Evolutionary conservation across 306 rosid species (phyloP).

Genomic region (Medicago arabica): DNA sequence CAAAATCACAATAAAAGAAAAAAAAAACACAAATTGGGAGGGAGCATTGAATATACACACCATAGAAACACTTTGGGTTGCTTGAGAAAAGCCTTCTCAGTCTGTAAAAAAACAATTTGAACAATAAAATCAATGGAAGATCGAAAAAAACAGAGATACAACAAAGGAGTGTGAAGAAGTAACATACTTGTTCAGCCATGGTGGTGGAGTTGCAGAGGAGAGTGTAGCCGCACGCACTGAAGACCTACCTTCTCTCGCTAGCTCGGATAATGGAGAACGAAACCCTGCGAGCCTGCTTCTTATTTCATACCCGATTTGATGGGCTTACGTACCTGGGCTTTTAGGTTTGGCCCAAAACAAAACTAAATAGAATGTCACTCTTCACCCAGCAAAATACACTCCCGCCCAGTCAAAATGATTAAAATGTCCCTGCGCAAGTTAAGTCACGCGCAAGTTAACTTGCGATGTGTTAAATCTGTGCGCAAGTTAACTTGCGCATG

Average conservation of each 20-base stretch:
- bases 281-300: not conserved
- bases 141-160: not conserved
- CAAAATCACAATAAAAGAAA: not conserved
- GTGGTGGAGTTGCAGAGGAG: not conserved
- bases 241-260: not conserved
- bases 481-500: no score
- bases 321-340: not conserved
- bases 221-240: not conserved
- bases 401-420: no score
- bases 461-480: no score
- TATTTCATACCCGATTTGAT: not conserved
- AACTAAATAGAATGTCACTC: no score
- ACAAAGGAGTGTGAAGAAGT: not conserved
- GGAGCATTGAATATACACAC: constrained; percentile 41
- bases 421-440: no score
- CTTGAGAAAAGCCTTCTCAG: constrained; percentile 73
- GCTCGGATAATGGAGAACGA: not conserved
- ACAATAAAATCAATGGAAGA: not conserved
- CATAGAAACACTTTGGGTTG: constrained; percentile 69
- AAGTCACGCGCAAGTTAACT: no score
- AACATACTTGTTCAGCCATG: constrained; percentile 1
- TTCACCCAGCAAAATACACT: no score
- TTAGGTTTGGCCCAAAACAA: not conserved
- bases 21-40: not conserved
- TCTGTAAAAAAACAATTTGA: constrained; percentile 40